Conservation (phyloP, 768 basidiomycete genomes). For the Collybiopsis confluens region DNA sequence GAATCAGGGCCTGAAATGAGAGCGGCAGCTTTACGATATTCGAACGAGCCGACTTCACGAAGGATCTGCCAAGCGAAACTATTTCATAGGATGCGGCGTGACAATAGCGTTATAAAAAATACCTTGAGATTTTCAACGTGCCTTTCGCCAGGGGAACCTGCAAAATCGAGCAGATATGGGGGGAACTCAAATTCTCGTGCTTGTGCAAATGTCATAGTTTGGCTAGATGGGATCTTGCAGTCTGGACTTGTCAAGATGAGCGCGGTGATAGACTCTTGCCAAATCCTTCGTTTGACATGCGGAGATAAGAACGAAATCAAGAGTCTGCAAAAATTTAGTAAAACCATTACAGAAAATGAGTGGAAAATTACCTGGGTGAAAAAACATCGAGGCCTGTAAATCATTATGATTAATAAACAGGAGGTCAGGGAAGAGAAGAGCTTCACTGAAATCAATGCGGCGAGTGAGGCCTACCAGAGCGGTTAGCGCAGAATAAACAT, state of each 20-base stretch:
- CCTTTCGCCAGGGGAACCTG: conserved; percentile 61
- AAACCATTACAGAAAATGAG: background rate
- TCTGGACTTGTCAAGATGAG: conserved; percentile 58
- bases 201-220: conserved; percentile 57
- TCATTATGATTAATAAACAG: background rate
- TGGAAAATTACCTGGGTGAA: conserved; percentile 54
- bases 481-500: background rate
- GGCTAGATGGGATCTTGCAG: conserved; percentile 53
- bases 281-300: conserved; percentile 67
- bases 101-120: background rate
- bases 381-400: conserved; percentile 71
- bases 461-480: conserved; percentile 42
- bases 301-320: conserved; percentile 52
- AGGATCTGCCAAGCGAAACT: conserved; percentile 56
- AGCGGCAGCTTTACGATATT: conserved; percentile 50
- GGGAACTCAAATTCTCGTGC: conserved; percentile 54
- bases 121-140: conserved; percentile 81
- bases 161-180: conserved; percentile 65
- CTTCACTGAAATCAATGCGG: conserved; percentile 75
- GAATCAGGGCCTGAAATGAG: conserved; percentile 44
- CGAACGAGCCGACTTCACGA: conserved; percentile 58
- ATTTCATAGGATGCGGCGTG: background rate
- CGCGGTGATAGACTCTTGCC: conserved; percentile 73
- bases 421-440: background rate
- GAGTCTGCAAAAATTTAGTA: conserved; percentile 33